Conservation (phyloP, 2,329 filamentous ascomycete species). For the Colletotrichum somersetense region DNA sequence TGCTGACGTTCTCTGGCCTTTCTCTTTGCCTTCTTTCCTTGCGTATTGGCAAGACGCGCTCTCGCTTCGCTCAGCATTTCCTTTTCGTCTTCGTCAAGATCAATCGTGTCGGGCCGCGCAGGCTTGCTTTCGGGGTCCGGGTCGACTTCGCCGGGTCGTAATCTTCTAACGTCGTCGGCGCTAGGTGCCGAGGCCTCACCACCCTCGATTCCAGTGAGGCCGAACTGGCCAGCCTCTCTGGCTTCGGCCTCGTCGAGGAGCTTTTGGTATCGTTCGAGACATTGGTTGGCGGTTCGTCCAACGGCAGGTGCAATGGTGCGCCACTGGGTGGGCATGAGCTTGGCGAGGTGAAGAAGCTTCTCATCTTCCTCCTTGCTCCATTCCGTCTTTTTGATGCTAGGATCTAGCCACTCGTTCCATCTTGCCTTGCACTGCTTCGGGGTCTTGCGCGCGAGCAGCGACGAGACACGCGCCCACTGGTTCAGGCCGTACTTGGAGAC, state of each 20-base stretch:
- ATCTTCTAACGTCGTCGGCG: constrained; percentile 89
- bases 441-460: constrained; percentile 95
- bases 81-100: constrained; percentile 98
- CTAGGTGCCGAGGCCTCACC: constrained; percentile 89
- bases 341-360: constrained; percentile 94
- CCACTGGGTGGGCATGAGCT: constrained; percentile 99
- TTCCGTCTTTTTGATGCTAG: constrained; percentile 97
- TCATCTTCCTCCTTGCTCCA: constrained; percentile 99
- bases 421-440: constrained; percentile 99
- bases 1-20: constrained; percentile 96
- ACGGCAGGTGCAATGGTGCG: constrained; percentile 97
- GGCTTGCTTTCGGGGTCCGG: constrained; percentile 98
- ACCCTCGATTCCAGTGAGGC: constrained; percentile 86
- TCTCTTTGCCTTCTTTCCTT: constrained; percentile 98
- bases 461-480: constrained; percentile 98
- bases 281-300: constrained; percentile 95
- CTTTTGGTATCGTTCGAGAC: constrained; percentile 96
- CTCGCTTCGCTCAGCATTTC: constrained; percentile 99
- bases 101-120: constrained; percentile 94
- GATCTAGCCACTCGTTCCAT: constrained; percentile 99
- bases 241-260: constrained; percentile 96
- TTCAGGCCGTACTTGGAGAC: constrained; percentile 96
- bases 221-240: constrained; percentile 85
- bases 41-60: constrained; percentile 95
- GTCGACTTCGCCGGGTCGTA: constrained; percentile 94